A percentile compares a stretch with the other conserved stretches of the same genome.
These are phyloP conservation scores for Diaporthe citri DNA, from an alignment of 2,329 filamentous ascomycete genomes.

Conservation along the genomic window DNA sequence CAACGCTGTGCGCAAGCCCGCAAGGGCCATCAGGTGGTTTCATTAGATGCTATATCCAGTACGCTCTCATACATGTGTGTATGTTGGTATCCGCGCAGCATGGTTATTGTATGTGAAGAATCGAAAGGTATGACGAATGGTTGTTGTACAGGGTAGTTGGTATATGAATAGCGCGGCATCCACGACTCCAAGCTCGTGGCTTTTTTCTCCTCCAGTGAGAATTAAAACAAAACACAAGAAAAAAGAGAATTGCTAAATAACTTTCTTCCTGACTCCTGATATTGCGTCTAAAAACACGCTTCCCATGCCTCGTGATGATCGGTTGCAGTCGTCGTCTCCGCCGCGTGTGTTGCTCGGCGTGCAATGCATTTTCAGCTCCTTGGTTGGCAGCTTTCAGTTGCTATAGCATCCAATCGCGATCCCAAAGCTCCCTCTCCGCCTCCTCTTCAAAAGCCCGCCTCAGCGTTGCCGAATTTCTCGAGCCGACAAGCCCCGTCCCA, in stretches of 20 bases:
- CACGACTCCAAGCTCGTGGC: slow-evolving; percentile 25
- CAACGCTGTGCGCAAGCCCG: background rate
- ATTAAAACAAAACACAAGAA: slow-evolving; percentile 13
- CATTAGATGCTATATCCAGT: slow-evolving; percentile 37
- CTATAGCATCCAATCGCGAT: slow-evolving; percentile 8
- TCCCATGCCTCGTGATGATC: slow-evolving; percentile 16
- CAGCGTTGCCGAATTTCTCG: slow-evolving; percentile 11
- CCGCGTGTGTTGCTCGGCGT: background rate
- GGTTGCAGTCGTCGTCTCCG: background rate
- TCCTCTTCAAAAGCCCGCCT: slow-evolving; percentile 32
- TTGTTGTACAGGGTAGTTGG: slow-evolving; percentile 34
- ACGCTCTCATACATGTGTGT: slow-evolving; percentile 19
- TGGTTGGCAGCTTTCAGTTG: background rate
- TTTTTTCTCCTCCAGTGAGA: slow-evolving; percentile 27
- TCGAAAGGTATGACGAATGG: slow-evolving; percentile 18
- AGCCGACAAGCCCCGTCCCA: slow-evolving; percentile 48
- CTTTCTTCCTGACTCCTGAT: slow-evolving; percentile 23
- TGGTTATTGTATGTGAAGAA: slow-evolving; percentile 34
- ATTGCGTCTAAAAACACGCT: slow-evolving; percentile 22
- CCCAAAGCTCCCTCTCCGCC: background rate
- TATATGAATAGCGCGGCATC: slow-evolving; percentile 18
- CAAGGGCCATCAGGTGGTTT: slow-evolving; percentile 23
- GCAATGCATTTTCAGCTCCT: background rate
- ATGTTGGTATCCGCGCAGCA: slow-evolving; percentile 32
- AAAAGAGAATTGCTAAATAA: slow-evolving; percentile 13